These are phyloP conservation scores for Rhizopogon vinicolor DNA, from an alignment of 768 basidiomycete genomes.

Conservation along the genomic window DNA sequence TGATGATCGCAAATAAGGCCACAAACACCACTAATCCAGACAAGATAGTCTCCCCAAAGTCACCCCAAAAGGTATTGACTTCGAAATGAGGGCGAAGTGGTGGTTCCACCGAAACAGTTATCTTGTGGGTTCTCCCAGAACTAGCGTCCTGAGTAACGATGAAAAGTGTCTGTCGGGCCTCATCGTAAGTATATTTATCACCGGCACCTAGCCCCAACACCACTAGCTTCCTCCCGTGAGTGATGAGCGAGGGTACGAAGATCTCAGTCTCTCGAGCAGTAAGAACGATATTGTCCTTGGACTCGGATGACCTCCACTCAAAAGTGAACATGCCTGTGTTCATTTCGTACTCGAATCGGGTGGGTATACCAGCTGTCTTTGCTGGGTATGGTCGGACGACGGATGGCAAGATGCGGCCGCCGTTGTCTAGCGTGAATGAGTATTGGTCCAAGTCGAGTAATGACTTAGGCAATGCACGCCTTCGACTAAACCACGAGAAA, in stretches of 20 bases:
- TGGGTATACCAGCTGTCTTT: conserved; percentile 83
- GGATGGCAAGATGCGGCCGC: conserved; percentile 70
- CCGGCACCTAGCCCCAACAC: conserved; percentile 50
- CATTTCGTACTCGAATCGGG: conserved; percentile 72
- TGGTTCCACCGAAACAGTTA: conserved; percentile 54
- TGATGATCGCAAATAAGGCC: conserved; percentile 25
- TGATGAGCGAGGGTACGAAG: conserved; percentile 64
- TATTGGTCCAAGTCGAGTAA: conserved; percentile 56
- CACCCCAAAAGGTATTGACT: conserved; percentile 65
- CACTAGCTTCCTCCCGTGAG: conserved; percentile 50
- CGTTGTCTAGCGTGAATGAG: conserved; percentile 74
- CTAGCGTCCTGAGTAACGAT: conserved; percentile 43
- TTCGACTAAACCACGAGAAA: conserved; percentile 87
- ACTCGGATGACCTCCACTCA: conserved; percentile 48
- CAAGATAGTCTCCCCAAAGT: conserved; percentile 35
- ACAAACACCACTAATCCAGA: conserved; percentile 29
- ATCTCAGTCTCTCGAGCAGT: conserved; percentile 75
- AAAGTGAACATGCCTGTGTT: conserved; percentile 63
- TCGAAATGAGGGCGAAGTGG: conserved; percentile 45
- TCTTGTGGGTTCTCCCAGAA: conserved; percentile 42
- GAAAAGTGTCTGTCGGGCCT: conserved; percentile 68
- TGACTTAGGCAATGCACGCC: conserved; percentile 51
- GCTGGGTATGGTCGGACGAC: conserved; percentile 90
- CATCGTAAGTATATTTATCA: conserved; percentile 58
- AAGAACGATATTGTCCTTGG: conserved; percentile 16